phyloP scores from a whole-genome alignment of 495 filamentous ascomycete genomes.

The Tetracladium marchalianum region DNA sequence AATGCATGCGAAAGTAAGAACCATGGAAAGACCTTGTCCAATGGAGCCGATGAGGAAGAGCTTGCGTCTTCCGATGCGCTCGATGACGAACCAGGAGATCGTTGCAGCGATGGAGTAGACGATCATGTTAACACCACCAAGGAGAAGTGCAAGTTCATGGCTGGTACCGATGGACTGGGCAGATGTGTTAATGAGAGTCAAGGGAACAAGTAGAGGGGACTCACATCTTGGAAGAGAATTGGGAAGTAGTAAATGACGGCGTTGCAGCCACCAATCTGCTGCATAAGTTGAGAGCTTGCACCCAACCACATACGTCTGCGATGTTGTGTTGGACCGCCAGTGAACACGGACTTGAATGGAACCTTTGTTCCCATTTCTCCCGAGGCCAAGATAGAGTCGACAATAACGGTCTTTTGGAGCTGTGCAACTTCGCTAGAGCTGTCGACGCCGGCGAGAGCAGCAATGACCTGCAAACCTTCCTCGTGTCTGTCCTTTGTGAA shows the following conservation, averaged over 20 bases:
- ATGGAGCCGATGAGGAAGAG: slow-evolving; percentile 60
- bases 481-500: slow-evolving; percentile 55
- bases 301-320: slow-evolving; percentile 55
- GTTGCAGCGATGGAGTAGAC: slow-evolving; percentile 72
- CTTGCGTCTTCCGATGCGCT: slow-evolving; percentile 62
- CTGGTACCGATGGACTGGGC: slow-evolving; percentile 38
- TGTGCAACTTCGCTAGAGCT: slow-evolving; percentile 44
- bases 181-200: too few relatives aligned
- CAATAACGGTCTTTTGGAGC: slow-evolving; percentile 50
- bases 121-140: slow-evolving; percentile 74
- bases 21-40: slow-evolving; percentile 63
- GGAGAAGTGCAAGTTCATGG: slow-evolving; percentile 52
- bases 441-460: slow-evolving; percentile 54
- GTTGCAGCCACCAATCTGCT: slow-evolving; percentile 71
- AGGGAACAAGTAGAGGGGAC: background rate
- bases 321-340: slow-evolving; percentile 54
- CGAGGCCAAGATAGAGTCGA: slow-evolving; percentile 56
- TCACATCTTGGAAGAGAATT: slow-evolving; percentile 52
- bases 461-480: slow-evolving; percentile 59
- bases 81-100: slow-evolving; percentile 73
- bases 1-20: slow-evolving; percentile 62
- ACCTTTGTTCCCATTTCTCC: slow-evolving; percentile 44
- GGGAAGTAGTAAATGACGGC: slow-evolving; percentile 82
- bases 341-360: slow-evolving; percentile 45
- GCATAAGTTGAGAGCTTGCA: slow-evolving; percentile 58